These are phyloP conservation scores for Monilinia polystroma DNA, from an alignment of 2,329 filamentous ascomycete species.

Conservation along the genomic window DNA sequence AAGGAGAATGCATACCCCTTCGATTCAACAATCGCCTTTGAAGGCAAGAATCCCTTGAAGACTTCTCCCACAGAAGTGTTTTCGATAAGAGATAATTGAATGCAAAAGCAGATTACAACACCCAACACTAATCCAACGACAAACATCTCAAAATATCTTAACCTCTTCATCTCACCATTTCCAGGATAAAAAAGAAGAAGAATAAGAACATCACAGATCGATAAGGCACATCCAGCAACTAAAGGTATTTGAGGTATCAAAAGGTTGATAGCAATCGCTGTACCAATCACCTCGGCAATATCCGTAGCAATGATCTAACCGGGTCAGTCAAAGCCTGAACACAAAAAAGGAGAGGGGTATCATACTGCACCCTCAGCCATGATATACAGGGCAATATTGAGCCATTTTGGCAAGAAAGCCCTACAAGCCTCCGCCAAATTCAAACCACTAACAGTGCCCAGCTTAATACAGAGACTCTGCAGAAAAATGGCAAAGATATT, in stretches of 20 bases:
- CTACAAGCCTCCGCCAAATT: conserved; percentile 53
- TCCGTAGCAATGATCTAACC: conserved; percentile 56
- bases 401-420: conserved; percentile 51
- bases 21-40: conserved; percentile 55
- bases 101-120: conserved; percentile 69
- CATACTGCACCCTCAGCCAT: conserved; percentile 52
- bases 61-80: conserved; percentile 57
- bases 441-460: conserved; percentile 54
- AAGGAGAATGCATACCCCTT: conserved; percentile 46
- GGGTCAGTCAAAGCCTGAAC: conserved; percentile 21
- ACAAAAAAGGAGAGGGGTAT: background rate
- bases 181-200: conserved; percentile 67
- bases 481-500: conserved; percentile 60
- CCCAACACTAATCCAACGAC: conserved; percentile 64
- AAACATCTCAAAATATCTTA: conserved; percentile 64
- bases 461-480: conserved; percentile 56
- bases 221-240: conserved; percentile 66
- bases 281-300: conserved; percentile 63
- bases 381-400: conserved; percentile 53
- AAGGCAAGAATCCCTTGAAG: conserved; percentile 65
- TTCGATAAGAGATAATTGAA: conserved; percentile 63
- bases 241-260: conserved; percentile 62
- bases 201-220: conserved; percentile 65
- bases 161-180: conserved; percentile 54
- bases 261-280: conserved; percentile 67